These are phyloP conservation scores for Lactifluus subvellereus DNA, from an alignment of 768 basidiomycete genomes.

Conservation along the genomic window DNA sequence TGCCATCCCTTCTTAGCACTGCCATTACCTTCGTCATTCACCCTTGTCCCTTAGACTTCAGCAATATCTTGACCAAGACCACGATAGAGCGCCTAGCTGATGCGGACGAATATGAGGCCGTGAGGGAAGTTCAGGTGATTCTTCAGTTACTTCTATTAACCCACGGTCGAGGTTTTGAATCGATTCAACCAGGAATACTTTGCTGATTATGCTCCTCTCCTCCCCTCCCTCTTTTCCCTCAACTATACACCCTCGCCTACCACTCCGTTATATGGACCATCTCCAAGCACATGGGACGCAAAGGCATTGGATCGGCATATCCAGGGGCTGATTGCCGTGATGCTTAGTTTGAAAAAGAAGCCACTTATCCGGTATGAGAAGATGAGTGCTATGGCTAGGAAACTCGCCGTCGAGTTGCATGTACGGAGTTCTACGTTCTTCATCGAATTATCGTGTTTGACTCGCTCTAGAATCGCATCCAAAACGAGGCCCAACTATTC, in stretches of 20 bases:
- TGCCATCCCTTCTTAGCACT: conserved; percentile 29
- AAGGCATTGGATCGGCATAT: conserved; percentile 71
- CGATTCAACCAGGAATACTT: conserved; percentile 78
- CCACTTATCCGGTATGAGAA: conserved; percentile 91
- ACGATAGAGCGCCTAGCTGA: conserved; percentile 90
- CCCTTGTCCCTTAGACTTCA: conserved; percentile 64
- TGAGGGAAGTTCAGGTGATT: conserved; percentile 90
- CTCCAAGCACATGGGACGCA: conserved; percentile 67
- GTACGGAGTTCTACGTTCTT: conserved; percentile 37
- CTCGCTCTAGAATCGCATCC: conserved; percentile 60
- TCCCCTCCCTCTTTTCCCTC: conserved; percentile 83
- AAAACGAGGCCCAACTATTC: conserved; percentile 77
- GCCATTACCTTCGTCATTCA: conserved; percentile 8
- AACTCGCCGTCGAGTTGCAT: conserved; percentile 80
- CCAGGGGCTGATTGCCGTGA: conserved; percentile 75
- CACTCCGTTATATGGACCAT: conserved; percentile 65
- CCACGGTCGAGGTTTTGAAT: conserved; percentile 18
- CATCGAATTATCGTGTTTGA: conserved; percentile 13
- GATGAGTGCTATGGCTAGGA: conserved; percentile 89
- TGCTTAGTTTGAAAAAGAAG: conserved; percentile 94
- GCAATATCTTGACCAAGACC: conserved; percentile 84
- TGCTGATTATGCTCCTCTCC: conserved; percentile 87
- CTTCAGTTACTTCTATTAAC: not conserved
- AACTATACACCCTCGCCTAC: conserved; percentile 62
- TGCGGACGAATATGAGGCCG: conserved; percentile 94